phyloP scores from a whole-genome alignment of 805 yeast genomes.

The Suhomyces xylopsoci region DNA sequence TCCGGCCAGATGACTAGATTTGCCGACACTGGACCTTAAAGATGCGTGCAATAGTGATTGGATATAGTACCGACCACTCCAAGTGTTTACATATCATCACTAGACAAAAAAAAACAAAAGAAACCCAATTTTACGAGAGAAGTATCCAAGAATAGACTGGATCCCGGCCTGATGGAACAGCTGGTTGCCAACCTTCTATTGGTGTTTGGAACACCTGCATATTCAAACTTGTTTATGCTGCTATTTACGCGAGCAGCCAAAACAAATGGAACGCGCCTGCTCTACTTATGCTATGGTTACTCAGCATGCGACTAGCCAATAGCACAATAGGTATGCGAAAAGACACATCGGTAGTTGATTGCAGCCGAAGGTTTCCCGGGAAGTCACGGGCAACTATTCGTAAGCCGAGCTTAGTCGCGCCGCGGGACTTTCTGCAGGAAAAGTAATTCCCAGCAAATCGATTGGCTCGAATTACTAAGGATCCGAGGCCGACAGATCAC shows the following conservation, averaged over 20 bases:
- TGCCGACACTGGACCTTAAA: background rate
- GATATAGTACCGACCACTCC: background rate
- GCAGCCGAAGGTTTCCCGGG: background rate
- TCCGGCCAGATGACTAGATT: background rate
- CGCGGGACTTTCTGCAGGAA: background rate
- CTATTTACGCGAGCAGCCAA: background rate
- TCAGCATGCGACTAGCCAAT: background rate
- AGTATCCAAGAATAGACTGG: background rate
- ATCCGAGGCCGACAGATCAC: background rate
- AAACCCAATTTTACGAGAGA: background rate
- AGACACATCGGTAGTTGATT: background rate
- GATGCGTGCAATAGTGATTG: no score
- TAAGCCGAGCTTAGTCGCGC: background rate
- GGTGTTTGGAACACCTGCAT: background rate
- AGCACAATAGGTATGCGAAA: background rate
- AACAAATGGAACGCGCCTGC: background rate
- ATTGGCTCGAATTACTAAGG: background rate
- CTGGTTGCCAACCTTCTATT: background rate
- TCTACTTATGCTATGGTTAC: background rate
- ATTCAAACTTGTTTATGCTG: background rate
- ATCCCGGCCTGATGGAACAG: background rate
- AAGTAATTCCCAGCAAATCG: background rate
- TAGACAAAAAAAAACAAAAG: background rate
- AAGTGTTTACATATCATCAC: background rate
- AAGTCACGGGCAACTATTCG: background rate